Conservation (phyloP, 208 protist species). For the Acanthamoeba castellanii region DNA sequence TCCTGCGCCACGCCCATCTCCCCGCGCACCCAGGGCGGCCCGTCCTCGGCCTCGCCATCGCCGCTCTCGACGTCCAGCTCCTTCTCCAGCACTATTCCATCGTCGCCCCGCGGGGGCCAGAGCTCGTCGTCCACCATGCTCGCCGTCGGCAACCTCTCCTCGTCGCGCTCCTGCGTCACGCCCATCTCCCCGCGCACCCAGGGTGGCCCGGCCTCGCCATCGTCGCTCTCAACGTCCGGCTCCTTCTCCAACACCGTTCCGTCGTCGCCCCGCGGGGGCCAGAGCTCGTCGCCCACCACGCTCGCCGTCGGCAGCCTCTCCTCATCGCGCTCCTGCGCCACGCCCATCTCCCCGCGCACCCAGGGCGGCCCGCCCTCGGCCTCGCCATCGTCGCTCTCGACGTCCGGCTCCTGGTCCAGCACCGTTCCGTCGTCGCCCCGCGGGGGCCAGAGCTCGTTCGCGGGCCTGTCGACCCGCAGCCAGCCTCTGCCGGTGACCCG, state of each 20-base stretch:
- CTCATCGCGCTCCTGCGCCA: neutral
- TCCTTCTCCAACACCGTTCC: neutral
- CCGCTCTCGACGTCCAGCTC: neutral
- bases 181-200: too few relatives aligned
- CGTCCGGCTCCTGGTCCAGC: neutral
- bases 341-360: neutral
- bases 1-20: neutral
- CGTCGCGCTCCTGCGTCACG: neutral
- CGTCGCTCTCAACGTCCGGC: neutral
- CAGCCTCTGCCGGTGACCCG: neutral
- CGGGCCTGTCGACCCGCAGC: neutral
- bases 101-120: neutral
- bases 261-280: neutral
- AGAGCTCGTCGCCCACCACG: neutral
- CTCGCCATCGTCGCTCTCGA: neutral
- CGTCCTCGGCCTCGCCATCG: too few relatives aligned
- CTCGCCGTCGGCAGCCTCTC: conserved; percentile 29
- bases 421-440: neutral
- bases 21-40: too few relatives aligned
- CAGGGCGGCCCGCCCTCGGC: too few relatives aligned
- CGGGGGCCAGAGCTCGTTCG: neutral
- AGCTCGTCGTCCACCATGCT: neutral
- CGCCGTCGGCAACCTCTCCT: neutral
- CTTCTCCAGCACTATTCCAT: neutral
- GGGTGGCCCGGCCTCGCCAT: too few relatives aligned